Base-by-base conservation (phyloP, 1,284 basidiomycete genomes). In the Trametes hirsuta region DNA sequence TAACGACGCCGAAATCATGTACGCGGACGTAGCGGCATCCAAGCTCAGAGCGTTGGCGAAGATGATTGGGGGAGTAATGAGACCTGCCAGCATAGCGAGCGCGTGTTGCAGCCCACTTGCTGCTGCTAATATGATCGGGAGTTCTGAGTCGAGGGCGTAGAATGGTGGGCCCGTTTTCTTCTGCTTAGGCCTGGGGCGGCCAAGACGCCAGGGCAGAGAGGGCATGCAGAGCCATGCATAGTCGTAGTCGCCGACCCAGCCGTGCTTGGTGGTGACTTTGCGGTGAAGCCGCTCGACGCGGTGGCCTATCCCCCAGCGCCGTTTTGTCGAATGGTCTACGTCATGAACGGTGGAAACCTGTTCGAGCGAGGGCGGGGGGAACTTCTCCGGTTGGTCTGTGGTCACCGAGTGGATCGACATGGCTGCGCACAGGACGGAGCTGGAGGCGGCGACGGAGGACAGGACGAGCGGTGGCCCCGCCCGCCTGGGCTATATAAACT, bases 1-100 rank as follows among this genome's bases (percentile, higher is more conserved):
- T 52, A 94, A 78, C 4, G 87, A 90, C 1, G 91, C 85, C 3
- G 90, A 92, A 67, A 95, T 86, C 85, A 95, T 85, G 70, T 94
- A 95, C 1, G 90, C 79, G 15, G 87, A 87, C 0, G 80, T 84
- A 44, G 74, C 73, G 6, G 76, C 65, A 55, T 88, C 84, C 25
- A 90, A 75, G 61, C 76, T 84, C 40, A 90, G 73, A 2, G 85
- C 73, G 57, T 81, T 86, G 3, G 90, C 84, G 66, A 94, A 88
- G 65, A 94, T 92, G 68, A 94, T 94, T 0, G 93, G 93, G 3
- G 74, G 73, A n/a, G 73, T 74, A 57, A 82, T 81, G 36, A 82
- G 72, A 15, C 91, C 91, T 2, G 90, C 91, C 21, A 93, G 79
- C 91, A 93, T 93, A 1, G 91, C 90, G 1, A 94, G 83, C 0